Conservation (phyloP, 2,329 filamentous ascomycete species). For the Davidsoniella neocaledoniae region DNA sequence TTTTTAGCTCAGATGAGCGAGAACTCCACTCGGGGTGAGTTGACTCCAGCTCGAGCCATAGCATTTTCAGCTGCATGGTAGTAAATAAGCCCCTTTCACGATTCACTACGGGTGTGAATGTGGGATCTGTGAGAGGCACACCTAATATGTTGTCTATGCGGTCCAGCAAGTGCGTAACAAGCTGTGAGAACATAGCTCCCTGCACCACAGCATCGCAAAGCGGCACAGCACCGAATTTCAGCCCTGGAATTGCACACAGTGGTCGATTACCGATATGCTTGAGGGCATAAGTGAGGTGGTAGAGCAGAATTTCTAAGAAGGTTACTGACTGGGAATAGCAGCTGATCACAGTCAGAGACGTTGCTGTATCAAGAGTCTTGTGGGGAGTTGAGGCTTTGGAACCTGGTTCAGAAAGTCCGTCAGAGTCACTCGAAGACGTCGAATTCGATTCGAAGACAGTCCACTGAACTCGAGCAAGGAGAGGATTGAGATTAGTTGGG, state of each 20-base stretch:
- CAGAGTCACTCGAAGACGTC: not conserved
- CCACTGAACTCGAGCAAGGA: conserved; percentile 1
- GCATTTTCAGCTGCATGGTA: conserved; percentile 2
- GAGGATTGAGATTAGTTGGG: not conserved
- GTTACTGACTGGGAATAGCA: conserved; percentile 18
- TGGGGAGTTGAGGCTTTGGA: not conserved
- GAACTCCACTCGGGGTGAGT: conserved; percentile 7
- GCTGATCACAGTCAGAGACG: conserved; percentile 18
- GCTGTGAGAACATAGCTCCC: conserved; percentile 18
- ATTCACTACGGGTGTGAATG: not conserved
- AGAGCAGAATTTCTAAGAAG: conserved; percentile 16
- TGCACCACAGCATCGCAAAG: conserved; percentile 17
- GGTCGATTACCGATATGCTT: conserved; percentile 12
- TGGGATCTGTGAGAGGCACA: conserved; percentile 13
- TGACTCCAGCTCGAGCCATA: conserved; percentile 6
- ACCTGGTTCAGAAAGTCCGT: not conserved
- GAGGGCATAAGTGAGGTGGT: conserved; percentile 14
- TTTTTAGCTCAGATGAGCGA: conserved; percentile 2
- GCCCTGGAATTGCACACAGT: conserved; percentile 13
- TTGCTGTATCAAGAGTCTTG: conserved; percentile 15
- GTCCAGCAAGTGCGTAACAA: conserved; percentile 16
- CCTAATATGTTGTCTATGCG: conserved; percentile 18
- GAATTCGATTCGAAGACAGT: conserved; percentile 2
- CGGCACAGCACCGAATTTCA: conserved; percentile 16
- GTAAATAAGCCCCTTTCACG: conserved; percentile 1